A percentile compares a stretch with the other conserved stretches of the same genome.
These are phyloP conservation scores for Mimosa pudica DNA, from an alignment of 306 rosid species.

Conservation along the genomic window DNA sequence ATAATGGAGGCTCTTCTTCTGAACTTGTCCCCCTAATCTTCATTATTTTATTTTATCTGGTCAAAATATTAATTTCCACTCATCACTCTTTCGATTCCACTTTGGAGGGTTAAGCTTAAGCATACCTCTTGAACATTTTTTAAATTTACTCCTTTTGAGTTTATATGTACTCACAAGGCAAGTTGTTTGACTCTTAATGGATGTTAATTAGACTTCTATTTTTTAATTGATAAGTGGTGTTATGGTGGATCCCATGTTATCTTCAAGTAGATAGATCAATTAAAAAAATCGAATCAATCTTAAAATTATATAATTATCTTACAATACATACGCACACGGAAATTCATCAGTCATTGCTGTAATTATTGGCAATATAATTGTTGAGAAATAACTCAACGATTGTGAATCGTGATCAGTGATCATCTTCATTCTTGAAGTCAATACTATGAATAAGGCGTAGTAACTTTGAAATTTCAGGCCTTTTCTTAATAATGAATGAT, in stretches of 20 bases:
- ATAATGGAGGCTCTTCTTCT: constrained; percentile 28
- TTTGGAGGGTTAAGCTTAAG: constrained; percentile 20
- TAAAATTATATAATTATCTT: not conserved
- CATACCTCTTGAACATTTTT: constrained; percentile 5
- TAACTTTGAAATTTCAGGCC: not conserved
- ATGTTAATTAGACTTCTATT: not conserved
- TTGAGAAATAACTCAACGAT: not conserved
- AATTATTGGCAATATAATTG: not conserved
- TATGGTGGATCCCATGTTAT: constrained; percentile 12
- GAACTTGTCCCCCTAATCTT: constrained; percentile 35
- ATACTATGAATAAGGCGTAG: not conserved
- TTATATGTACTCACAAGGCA: not conserved
- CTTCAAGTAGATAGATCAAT: not conserved
- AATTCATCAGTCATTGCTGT: not conserved
- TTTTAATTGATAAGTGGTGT: not conserved
- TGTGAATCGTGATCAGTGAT: not conserved
- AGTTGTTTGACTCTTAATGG: not conserved
- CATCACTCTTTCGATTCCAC: constrained; percentile 22
- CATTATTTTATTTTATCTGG: constrained; percentile 1
- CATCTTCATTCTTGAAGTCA: not conserved
- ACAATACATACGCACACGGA: not conserved
- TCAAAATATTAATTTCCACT: constrained; percentile 12
- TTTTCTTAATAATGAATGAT: too few relatives aligned
- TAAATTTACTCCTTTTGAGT: not conserved
- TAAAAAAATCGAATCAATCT: not conserved